Conservation (phyloP, 2,329 filamentous ascomycete species). For the Scedosporium apiospermum region DNA sequence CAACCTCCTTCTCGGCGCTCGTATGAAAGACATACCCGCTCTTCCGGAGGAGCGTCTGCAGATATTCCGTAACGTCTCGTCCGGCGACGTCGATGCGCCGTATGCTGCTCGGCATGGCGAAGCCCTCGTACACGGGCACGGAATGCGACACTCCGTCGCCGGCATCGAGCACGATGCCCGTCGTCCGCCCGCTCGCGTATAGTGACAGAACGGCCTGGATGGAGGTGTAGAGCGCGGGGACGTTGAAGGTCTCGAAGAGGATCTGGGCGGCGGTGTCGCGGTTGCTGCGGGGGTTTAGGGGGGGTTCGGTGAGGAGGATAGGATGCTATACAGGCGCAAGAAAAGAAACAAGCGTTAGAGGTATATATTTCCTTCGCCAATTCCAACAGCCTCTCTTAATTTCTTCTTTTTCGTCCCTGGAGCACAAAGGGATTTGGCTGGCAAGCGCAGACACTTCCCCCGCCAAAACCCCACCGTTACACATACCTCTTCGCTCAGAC, state of each 20-base stretch:
- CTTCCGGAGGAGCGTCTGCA: constrained; percentile 86
- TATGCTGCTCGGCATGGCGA: constrained; percentile 93
- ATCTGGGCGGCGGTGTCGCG: constrained; percentile 95
- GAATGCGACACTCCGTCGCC: constrained; percentile 96
- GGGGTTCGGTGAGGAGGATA: constrained; percentile 90
- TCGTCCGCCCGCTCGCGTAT: constrained; percentile 92
- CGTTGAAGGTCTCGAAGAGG: constrained; percentile 97
- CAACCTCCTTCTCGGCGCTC: constrained; percentile 98
- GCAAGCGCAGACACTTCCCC: background rate
- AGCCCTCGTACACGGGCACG: constrained; percentile 95
- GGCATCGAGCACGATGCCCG: constrained; percentile 88
- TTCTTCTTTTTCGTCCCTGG: too few relatives aligned
- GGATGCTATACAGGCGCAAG: constrained; percentile 58
- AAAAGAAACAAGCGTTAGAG: constrained; percentile 10
- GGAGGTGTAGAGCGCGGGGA: constrained; percentile 90
- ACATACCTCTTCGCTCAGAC: constrained; percentile 83
- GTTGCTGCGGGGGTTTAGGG: constrained; percentile 89
- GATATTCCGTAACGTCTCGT: constrained; percentile 88
- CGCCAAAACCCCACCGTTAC: background rate
- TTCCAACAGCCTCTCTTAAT: too few relatives aligned
- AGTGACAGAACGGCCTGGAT: constrained; percentile 95
- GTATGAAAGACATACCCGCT: constrained; percentile 93
- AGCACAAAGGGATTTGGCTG: too few relatives aligned
- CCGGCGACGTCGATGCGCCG: constrained; percentile 93
- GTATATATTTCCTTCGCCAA: too few relatives aligned